phyloP scores from a whole-genome alignment of 2,329 filamentous ascomycete genomes.

The Alternaria brassicicola region DNA sequence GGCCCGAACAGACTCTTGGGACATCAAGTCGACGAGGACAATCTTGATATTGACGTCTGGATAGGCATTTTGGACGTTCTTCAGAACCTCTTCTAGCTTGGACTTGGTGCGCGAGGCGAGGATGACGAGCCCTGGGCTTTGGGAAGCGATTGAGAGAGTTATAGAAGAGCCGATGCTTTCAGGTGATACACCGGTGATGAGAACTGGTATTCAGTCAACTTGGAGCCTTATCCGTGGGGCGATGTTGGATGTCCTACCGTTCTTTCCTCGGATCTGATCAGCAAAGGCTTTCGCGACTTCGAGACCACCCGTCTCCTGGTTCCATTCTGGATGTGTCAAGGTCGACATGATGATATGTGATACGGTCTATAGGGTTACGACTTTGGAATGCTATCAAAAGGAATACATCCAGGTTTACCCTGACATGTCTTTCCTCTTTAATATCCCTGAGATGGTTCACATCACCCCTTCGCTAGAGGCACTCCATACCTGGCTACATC shows the following conservation, averaged over 20 bases:
- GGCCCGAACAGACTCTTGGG: slow-evolving; percentile 43
- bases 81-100: slow-evolving; percentile 51
- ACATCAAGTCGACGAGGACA: slow-evolving; percentile 48
- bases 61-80: slow-evolving; percentile 39
- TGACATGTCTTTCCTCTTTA: neutral
- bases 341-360: neutral
- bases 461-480: neutral
- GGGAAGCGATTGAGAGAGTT: slow-evolving; percentile 36
- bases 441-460: neutral
- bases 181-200: slow-evolving; percentile 47
- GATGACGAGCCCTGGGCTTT: slow-evolving; percentile 35
- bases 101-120: slow-evolving; percentile 52
- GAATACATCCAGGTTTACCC: neutral
- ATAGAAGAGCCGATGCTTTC: slow-evolving; percentile 41
- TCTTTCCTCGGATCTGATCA: slow-evolving; percentile 35
- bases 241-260: slow-evolving; percentile 15
- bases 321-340: slow-evolving; percentile 47
- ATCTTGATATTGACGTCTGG: slow-evolving; percentile 33
- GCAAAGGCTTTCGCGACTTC: slow-evolving; percentile 42
- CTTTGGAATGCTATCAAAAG: neutral
- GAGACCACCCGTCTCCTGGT: slow-evolving; percentile 37
- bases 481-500: neutral
- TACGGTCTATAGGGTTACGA: neutral
- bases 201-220: slow-evolving; percentile 35
- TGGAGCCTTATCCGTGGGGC: fast-evolving